phyloP scores from a whole-genome alignment of 345 rosid genomes.

The Eucalyptus lansdowneana region DNA sequence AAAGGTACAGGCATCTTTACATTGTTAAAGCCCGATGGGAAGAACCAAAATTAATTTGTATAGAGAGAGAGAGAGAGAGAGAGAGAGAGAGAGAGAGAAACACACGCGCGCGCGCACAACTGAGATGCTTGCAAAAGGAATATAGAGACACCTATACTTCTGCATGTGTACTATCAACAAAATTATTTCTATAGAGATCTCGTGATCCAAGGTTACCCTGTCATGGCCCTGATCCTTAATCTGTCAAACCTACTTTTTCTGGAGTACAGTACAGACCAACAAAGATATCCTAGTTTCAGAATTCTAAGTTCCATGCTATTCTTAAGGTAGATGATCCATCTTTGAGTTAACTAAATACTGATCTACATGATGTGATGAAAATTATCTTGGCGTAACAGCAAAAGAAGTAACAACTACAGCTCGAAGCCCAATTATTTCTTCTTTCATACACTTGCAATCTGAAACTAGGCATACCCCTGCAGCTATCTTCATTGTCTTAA shows the following conservation, averaged over 20 bases:
- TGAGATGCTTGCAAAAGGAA: neutral
- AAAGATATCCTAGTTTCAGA: neutral
- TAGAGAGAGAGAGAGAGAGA: neutral
- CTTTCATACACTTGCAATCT: neutral
- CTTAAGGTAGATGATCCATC: neutral
- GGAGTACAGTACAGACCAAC: neutral
- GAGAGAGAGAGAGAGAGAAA: neutral
- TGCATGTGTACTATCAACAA: neutral
- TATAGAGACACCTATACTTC: neutral
- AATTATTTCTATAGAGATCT: neutral
- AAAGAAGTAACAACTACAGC: neutral
- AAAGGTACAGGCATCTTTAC: neutral
- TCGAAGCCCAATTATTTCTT: neutral
- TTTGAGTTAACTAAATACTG: neutral
- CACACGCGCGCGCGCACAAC: neutral
- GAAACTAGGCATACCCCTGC: neutral
- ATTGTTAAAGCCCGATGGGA: neutral
- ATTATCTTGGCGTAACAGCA: neutral
- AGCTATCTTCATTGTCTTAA: neutral
- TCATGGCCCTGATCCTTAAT: neutral
- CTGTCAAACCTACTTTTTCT: neutral
- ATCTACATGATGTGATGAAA: neutral
- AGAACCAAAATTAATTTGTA: neutral
- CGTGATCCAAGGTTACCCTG: neutral
- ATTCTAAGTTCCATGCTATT: neutral